Evolutionary conservation across 139 green algal species (phyloP), one percentile per base, ranked within the genome.

Genomic region (Chlamydomonas asymmetrica): DNA sequence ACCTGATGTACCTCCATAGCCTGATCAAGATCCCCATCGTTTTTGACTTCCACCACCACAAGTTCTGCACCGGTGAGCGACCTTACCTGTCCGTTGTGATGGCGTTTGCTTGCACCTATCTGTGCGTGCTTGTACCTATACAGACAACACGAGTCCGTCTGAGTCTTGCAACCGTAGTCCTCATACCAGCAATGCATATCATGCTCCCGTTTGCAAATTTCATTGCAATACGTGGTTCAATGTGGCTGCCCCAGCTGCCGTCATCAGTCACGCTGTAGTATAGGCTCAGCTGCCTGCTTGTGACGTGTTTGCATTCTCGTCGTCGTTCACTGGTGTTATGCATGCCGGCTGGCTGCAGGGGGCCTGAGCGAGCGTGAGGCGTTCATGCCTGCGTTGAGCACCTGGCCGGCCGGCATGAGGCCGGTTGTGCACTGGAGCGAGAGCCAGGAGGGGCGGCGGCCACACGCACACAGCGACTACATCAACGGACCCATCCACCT

Each of bases 11-110:
- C 29, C 56, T 92, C 40, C 71, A 84, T 59, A 4, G 49, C 9
- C 56, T 81, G 48, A 69, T 37, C 22, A 34, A 63, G 56, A 72
- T 90, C 22, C 89, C 89, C 43, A 82, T 94, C 5, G 86, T 92
- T 6, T 94, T 91, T 75, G 89, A 94, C 75, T 93, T 93, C 63
- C 89, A 94, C 70, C 89, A 94, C 75, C 80, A 88, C 57, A 84
- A 80, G 64, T 92, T 75, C 56, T 75, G 69, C 56, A 67, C 69
- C 2, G 69, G 69, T 75, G 50, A 3, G 66, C 29, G 7, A 6
- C 2, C 1, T 23, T 27, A 6, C 27, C 5, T 37, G 54, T 4
- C 3, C 27, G 54, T 29, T 62, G 27, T 62, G 5, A 62, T 10
- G 23, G 54, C 54, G 45, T 52, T 13, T 52, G 13, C 45, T 52